Evolutionary conservation across 371 early-diverging fungal genomes (phyloP).

Genomic region (Umbelopsis sp.): DNA sequence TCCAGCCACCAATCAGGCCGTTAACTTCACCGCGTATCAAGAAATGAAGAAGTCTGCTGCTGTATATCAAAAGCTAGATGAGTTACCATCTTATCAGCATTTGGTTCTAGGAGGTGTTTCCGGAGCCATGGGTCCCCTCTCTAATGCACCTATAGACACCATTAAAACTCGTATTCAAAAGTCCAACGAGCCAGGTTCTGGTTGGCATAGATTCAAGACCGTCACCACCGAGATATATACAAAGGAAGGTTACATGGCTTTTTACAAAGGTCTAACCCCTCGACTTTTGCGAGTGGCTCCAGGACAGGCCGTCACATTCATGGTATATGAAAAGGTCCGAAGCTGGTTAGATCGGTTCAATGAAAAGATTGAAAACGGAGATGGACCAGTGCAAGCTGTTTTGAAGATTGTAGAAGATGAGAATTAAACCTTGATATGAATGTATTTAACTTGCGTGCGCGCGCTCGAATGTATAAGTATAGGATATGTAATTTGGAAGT

Average conservation of each 20-base stretch:
- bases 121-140: conserved; percentile 96
- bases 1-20: conserved; percentile 96
- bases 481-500: background rate
- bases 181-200: conserved; percentile 75
- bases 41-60: conserved; percentile 76
- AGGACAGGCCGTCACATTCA: conserved; percentile 87
- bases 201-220: conserved; percentile 77
- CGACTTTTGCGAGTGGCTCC: conserved; percentile 90
- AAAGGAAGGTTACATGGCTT: conserved; percentile 30
- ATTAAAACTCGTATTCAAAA: conserved; percentile 98
- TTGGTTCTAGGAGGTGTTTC: conserved; percentile 90
- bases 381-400: conserved; percentile 19
- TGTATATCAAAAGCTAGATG: conserved; percentile 73
- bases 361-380: conserved; percentile 44
- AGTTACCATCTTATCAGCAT: conserved; percentile 93
- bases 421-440: background rate
- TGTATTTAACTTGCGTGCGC: background rate
- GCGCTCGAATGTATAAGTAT: background rate
- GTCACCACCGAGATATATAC: conserved; percentile 63
- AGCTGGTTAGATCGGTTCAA: conserved; percentile 70
- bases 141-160: conserved; percentile 97
- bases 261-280: conserved; percentile 67
- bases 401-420: conserved; percentile 5
- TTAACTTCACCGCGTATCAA: conserved; percentile 97
- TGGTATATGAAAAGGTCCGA: conserved; percentile 86